These are phyloP conservation scores for Talaromyces albobiverticillius DNA, from an alignment of 2,329 filamentous ascomycete genomes.

Conservation along the genomic window DNA sequence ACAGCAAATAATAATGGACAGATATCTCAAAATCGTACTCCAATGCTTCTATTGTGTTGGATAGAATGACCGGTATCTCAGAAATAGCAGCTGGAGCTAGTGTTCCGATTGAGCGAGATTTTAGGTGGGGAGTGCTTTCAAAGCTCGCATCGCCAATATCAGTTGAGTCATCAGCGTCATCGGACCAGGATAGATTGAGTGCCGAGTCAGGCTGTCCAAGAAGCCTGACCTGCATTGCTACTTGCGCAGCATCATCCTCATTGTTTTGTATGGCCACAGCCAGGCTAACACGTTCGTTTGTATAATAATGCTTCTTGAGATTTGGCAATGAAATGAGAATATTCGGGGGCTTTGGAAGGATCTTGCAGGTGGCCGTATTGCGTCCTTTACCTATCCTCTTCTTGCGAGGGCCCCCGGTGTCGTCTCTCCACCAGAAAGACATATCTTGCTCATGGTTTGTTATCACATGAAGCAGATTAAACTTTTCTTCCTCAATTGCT, in stretches of 20 bases:
- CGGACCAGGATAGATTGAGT: conserved; percentile 47
- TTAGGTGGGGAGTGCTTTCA: conserved; percentile 27
- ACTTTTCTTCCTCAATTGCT: conserved; percentile 61
- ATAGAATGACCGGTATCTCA: conserved; percentile 45
- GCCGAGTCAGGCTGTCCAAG: conserved; percentile 55
- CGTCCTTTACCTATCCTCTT: conserved; percentile 44
- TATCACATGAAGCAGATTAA: conserved; percentile 66
- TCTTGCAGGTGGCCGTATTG: conserved; percentile 59
- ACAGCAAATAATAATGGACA: conserved; percentile 72
- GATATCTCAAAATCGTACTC: conserved; percentile 69
- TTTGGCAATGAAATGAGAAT: conserved; percentile 69
- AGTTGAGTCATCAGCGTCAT: conserved; percentile 27
- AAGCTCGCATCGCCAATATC: conserved; percentile 20
- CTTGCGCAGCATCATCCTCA: conserved; percentile 74
- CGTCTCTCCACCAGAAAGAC: conserved; percentile 41
- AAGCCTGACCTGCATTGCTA: conserved; percentile 67
- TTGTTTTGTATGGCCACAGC: conserved; percentile 72
- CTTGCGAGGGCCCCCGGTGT: conserved; percentile 30
- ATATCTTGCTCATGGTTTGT: conserved; percentile 29
- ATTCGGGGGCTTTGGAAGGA: conserved; percentile 88
- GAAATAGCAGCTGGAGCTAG: conserved; percentile 31
- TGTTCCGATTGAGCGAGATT: conserved; percentile 33
- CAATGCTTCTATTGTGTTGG: conserved; percentile 51
- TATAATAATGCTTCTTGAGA: conserved; percentile 72
- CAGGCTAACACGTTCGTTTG: conserved; percentile 71